A percentile compares a stretch with the other conserved stretches of the same genome.
Evolutionary conservation across 129 eudicot species (phyloP).

Genomic region (Solidago caesia): DNA sequence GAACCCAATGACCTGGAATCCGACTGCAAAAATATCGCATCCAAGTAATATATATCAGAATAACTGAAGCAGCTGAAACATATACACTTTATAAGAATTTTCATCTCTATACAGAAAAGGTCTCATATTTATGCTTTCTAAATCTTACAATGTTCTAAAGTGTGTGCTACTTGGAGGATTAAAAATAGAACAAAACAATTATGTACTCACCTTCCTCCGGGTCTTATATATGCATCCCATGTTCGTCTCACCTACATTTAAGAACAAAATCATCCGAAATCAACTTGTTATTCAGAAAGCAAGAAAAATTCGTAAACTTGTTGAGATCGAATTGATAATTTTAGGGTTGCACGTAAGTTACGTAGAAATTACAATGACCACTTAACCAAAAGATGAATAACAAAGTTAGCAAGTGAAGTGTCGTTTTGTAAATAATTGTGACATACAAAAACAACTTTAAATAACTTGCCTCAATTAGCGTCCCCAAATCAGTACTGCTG

Average conservation of each 20-base stretch:
- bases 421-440: background rate
- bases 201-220: slow-evolving; percentile 81
- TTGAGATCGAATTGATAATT: background rate
- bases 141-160: background rate
- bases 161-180: background rate
- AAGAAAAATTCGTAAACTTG: background rate
- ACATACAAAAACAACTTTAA: background rate
- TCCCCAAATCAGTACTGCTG: slow-evolving; percentile 89
- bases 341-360: background rate
- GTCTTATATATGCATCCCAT: slow-evolving; percentile 92
- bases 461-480: slow-evolving; percentile 75
- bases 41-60: background rate
- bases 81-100: background rate
- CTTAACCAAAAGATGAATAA: background rate
- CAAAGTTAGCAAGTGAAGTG: background rate
- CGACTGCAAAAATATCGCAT: slow-evolving; percentile 52
- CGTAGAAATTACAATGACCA: slow-evolving; percentile 7
- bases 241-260: slow-evolving; percentile 77
- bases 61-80: background rate
- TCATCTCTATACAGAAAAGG: background rate
- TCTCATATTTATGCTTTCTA: background rate
- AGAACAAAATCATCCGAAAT: slow-evolving; percentile 13
- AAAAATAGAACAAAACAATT: background rate
- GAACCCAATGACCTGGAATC: slow-evolving; percentile 98
- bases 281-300: background rate